Conservation (phyloP, 768 basidiomycete genomes). For the Tricholoma flavovirens region DNA sequence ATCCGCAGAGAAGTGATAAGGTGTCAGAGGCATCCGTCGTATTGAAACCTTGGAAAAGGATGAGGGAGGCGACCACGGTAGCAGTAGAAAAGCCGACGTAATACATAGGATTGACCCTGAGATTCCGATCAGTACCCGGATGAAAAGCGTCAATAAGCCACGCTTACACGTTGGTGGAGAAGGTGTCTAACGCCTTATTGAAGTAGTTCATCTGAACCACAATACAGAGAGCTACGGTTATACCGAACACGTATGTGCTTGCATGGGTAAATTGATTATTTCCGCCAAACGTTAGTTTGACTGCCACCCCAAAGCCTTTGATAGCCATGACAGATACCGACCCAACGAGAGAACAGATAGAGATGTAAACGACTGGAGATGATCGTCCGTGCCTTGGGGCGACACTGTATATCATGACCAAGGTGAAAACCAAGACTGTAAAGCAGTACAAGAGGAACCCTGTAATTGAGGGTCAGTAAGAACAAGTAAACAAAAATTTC, state of each 20-base stretch:
- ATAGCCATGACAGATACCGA: constrained; percentile 98
- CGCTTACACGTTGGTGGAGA: constrained; percentile 94
- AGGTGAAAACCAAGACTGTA: constrained; percentile 71
- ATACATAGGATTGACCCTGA: constrained; percentile 94
- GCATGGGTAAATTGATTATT: constrained; percentile 94
- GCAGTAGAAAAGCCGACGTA: constrained; percentile 95
- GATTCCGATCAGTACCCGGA: background rate
- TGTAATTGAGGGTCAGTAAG: constrained; percentile 22
- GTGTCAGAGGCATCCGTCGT: constrained; percentile 79
- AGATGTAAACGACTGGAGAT: constrained; percentile 89
- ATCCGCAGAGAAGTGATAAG: constrained; percentile 83
- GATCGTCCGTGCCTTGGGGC: constrained; percentile 82
- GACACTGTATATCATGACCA: constrained; percentile 83
- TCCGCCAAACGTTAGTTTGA: constrained; percentile 89
- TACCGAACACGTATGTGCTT: constrained; percentile 93
- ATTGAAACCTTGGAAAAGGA: constrained; percentile 97
- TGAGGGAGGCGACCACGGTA: constrained; percentile 89
- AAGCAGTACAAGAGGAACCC: constrained; percentile 91
- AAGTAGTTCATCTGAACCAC: constrained; percentile 94
- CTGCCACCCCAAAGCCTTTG: constrained; percentile 95
- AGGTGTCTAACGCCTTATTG: constrained; percentile 96
- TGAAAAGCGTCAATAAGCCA: background rate
- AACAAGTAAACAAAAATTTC: background rate
- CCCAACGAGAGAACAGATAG: constrained; percentile 94
- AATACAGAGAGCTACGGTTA: constrained; percentile 79